These are phyloP conservation scores for Dipsacomyces acuminosporus DNA, from an alignment of 371 early-diverging fungal genomes.

Conservation along the genomic window DNA sequence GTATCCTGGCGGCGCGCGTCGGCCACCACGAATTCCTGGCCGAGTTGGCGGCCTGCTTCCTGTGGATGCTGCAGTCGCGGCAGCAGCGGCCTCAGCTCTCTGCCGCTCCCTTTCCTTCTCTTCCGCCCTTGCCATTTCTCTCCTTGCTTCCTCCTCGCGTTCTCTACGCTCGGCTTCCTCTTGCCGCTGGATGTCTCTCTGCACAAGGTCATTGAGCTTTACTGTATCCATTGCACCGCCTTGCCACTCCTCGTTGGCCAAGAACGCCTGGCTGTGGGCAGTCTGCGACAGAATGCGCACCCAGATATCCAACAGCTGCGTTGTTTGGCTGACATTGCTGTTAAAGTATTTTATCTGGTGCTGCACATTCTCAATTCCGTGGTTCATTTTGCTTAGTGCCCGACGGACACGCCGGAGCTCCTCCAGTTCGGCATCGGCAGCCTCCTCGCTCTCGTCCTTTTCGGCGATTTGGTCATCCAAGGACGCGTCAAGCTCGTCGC, in stretches of 20 bases:
- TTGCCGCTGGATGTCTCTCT: constrained; percentile 22
- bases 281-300: constrained; percentile 45
- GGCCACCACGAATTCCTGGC: constrained; percentile 1
- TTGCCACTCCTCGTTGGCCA: constrained; percentile 39
- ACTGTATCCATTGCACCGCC: constrained; percentile 33
- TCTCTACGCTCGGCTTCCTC: constrained; percentile 26
- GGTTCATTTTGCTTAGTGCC: constrained; percentile 36
- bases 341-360: constrained; percentile 44
- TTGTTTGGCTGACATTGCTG: constrained; percentile 47
- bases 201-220: constrained; percentile 18
- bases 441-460: not conserved
- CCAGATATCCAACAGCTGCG: constrained; percentile 46
- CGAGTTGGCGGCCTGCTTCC: constrained; percentile 3
- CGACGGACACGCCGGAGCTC: constrained; percentile 39
- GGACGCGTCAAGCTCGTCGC: constrained; percentile 21
- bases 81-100: constrained; percentile 20
- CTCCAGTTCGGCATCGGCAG: constrained; percentile 20
- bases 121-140: not conserved
- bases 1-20: constrained; percentile 9
- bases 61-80: constrained; percentile 47
- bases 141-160: constrained; percentile 5
- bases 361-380: constrained; percentile 37
- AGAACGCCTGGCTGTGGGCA: constrained; percentile 32
- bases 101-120: constrained; percentile 12
- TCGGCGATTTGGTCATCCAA: constrained; percentile 13